Evolutionary conservation across 306 rosid genomes (phyloP), one percentile per base, ranked within the genome.

Genomic region (Pterocarpus macrocarpus): DNA sequence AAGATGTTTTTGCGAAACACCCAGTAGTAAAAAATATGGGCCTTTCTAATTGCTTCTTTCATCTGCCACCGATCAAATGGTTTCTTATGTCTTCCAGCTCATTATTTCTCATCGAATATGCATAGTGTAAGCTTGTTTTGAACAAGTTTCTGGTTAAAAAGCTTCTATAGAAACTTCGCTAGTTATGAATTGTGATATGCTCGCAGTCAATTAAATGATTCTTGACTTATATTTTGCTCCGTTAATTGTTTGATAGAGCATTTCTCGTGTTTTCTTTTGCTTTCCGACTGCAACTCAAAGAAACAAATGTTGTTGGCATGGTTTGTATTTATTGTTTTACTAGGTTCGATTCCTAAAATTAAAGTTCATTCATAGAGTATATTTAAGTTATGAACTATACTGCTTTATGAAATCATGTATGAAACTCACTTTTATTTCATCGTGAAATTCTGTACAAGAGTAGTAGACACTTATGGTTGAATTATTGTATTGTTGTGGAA

Each of bases 31-130:
- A 56, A 15, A 59, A 56, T 70, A 64, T 59, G 65, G 33, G 55
- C 39, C 7, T 84, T 64, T 44, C 2, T 9, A 12, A 12, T 71
- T 77, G 56, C 64, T 36, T 73, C 76, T 80, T 39, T 3, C 67
- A 61, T 74, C 68, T 69, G 35, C 39, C 52, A 53, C 73, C 80
- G 14, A 61, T 73, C 55, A 41, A 77, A 17, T 71, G 5, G 55
- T 74, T 65, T 75, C 17, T 38, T 55, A 35, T 64, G 34, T 36
- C 50, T 82, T 63, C 73, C 75, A 58, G 70, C 84, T 82, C 72
- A 55, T 66, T 77, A 30, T 41, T 5, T 3, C 34, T 15, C 68
- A 41, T 41, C n/a, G 47, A 30, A 58, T 56, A 8, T 11, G 56
- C 36, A 39, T 50, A 6, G 72, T 64, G 73, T 47, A 63, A 47